Conservation (phyloP, 805 yeast genomes). For the Yamadazyma nakazawae region DNA sequence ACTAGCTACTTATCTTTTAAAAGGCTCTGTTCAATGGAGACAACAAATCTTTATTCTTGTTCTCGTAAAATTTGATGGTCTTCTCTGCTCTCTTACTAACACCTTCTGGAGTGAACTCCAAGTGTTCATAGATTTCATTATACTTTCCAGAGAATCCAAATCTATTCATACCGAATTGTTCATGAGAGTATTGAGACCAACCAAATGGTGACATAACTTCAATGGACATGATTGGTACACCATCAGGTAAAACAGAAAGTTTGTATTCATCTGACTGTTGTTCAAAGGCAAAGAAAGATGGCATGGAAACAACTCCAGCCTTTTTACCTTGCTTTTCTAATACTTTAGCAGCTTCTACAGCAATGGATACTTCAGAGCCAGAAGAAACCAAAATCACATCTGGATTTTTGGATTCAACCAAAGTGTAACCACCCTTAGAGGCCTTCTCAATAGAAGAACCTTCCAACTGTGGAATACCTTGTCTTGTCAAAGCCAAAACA, state of each 20-base stretch:
- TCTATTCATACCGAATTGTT: constrained; percentile 91
- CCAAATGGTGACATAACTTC: constrained; percentile 91
- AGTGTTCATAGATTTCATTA: constrained; percentile 72
- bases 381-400: constrained; percentile 80
- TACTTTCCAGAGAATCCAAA: constrained; percentile 97
- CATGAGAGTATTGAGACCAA: constrained; percentile 95
- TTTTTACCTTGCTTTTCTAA: constrained; percentile 65
- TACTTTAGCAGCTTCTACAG: constrained; percentile 77
- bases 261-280: constrained; percentile 75
- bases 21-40: constrained; percentile 83
- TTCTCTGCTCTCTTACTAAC: constrained; percentile 80
- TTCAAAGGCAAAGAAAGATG: constrained; percentile 90
- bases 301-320: constrained; percentile 85
- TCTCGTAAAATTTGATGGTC: constrained; percentile 68
- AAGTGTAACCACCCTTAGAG: constrained; percentile 88
- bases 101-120: constrained; percentile 92
- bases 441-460: constrained; percentile 93
- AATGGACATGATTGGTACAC: constrained; percentile 86
- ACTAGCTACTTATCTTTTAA: constrained; percentile 22
- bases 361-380: constrained; percentile 89
- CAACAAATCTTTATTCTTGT: constrained; percentile 58
- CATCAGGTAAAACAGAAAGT: constrained; percentile 89
- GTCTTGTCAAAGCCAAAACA: constrained; percentile 77
- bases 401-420: constrained; percentile 52
- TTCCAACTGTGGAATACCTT: constrained; percentile 87